Conservation (phyloP, 306 rosid genomes). For the Mucuna pruriens region DNA sequence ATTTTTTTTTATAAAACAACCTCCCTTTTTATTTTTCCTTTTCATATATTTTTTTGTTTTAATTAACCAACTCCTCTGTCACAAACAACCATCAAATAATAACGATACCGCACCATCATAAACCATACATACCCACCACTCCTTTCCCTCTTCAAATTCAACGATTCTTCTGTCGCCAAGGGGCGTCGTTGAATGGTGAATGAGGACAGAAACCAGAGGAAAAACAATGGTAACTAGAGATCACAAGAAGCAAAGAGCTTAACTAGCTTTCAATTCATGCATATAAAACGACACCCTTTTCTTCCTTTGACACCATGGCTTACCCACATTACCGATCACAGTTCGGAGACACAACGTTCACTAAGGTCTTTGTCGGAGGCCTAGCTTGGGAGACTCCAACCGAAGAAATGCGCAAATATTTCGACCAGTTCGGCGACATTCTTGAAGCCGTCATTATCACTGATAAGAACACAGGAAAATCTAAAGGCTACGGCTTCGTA, state of each 20-base stretch:
- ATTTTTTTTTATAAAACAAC: not conserved
- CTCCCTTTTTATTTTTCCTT: not conserved
- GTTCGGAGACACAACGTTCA: slow-evolving; percentile 91
- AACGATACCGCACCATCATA: slow-evolving; percentile 43
- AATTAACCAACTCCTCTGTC: slow-evolving; percentile 52
- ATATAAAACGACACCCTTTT: slow-evolving; percentile 8
- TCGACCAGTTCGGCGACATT: slow-evolving; percentile 92
- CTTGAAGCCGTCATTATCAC: slow-evolving; percentile 93
- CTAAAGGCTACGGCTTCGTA: slow-evolving; percentile 96
- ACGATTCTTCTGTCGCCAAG: not conserved
- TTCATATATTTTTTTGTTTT: not conserved
- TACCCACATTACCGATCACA: slow-evolving; percentile 86
- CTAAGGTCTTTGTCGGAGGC: slow-evolving; percentile 94
- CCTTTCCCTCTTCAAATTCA: not conserved
- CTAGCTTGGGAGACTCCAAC: slow-evolving; percentile 98
- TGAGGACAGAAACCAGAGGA: slow-evolving; percentile 20
- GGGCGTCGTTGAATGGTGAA: slow-evolving; percentile 8
- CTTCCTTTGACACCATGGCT: slow-evolving; percentile 58
- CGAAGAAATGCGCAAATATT: slow-evolving; percentile 77
- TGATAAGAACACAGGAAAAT: slow-evolving; percentile 79
- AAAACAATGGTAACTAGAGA: not conserved
- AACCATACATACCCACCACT: slow-evolving; percentile 39
- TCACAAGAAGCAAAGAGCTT: slow-evolving; percentile 12
- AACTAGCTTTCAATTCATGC: slow-evolving; percentile 45
- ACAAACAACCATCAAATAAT: slow-evolving; percentile 45